Evolutionary conservation across 2,329 filamentous ascomycete genomes (phyloP), one percentile per base, ranked within the genome.

Genomic region (Xylaria sp.): DNA sequence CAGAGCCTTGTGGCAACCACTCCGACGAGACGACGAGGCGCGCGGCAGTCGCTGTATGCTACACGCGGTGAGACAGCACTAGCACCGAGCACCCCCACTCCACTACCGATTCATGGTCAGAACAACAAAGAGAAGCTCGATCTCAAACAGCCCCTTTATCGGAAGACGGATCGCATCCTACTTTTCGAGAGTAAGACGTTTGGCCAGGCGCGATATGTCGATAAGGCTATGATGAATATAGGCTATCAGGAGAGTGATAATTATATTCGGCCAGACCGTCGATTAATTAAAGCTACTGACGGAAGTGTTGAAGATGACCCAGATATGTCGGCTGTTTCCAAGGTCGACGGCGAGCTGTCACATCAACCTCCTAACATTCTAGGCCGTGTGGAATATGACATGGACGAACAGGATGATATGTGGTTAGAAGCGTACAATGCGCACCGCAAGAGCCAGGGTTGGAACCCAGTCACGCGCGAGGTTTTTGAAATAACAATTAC

Each of bases 321-420:
- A 2, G 88, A 90, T 21, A 80, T 84, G 53, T 78, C 81, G 1
- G 76, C 80, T 42, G 74, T 78, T 1, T 74, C 75, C 19, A 88
- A 86, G 69, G 83, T 83, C 19, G 91, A 92, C 57, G 86, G 85
- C 8, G 90, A 92, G 54, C 78, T 82, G 61, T 47, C 74, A 4
- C 79, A 79, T 47, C 76, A 78, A 47, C 82, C 83, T 4, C 81
- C 81, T 42, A 82, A 82, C 61, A 83, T 83, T 19, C 86, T 97
- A 47, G 93, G 93, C 12, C 90, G 93, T 65, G 96, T 99, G 21
- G 96, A 99, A 78, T 99, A 99, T 79, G 96, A 99, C 79, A 99
- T 99, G 96, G 96, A 99, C 77, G 96, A 99, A 81, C 96, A 99
- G 77, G 96, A 99, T 79, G 94, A 97, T 73, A 93, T 94, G 82